phyloP scores from a whole-genome alignment of 257 asterid genomes.

The Perilla frutescens region DNA sequence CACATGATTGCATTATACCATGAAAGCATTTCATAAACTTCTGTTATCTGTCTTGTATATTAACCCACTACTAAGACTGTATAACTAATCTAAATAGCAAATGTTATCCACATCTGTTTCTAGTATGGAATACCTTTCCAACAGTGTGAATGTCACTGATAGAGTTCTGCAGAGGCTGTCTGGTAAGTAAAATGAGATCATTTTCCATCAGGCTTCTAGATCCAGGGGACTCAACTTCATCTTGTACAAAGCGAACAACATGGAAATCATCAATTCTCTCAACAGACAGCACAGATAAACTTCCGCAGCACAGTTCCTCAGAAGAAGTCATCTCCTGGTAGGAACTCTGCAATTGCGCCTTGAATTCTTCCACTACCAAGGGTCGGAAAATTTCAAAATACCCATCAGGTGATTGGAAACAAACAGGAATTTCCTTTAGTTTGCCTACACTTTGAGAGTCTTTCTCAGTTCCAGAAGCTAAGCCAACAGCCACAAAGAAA shows the following conservation, averaged over 20 bases:
- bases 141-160: slow-evolving; percentile 70
- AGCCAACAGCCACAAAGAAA: slow-evolving; percentile 82
- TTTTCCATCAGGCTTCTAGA: slow-evolving; percentile 71
- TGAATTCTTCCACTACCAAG: slow-evolving; percentile 87
- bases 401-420: slow-evolving; percentile 79
- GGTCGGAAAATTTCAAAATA: slow-evolving; percentile 92
- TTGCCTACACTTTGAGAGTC: slow-evolving; percentile 52
- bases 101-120: slow-evolving; percentile 24
- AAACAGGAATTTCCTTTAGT: slow-evolving; percentile 86
- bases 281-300: slow-evolving; percentile 84
- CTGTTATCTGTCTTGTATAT: slow-evolving; percentile 12
- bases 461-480: slow-evolving; percentile 58
- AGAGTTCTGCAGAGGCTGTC: slow-evolving; percentile 63
- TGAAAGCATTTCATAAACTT: background rate
- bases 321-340: slow-evolving; percentile 79
- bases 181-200: slow-evolving; percentile 90
- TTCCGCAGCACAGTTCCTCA: slow-evolving; percentile 71
- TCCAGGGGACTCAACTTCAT: slow-evolving; percentile 56
- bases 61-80: slow-evolving; percentile 28
- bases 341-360: slow-evolving; percentile 88
- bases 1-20: slow-evolving; percentile 4
- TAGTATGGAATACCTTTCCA: slow-evolving; percentile 72
- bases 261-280: slow-evolving; percentile 95
- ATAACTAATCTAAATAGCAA: slow-evolving; percentile 34
- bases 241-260: slow-evolving; percentile 86